Percentiles rank a stretch among this genome's conserved stretches.
phyloP scores from a whole-genome alignment of 2,329 filamentous ascomycete genomes.

The Paecilomyces sp. region DNA sequence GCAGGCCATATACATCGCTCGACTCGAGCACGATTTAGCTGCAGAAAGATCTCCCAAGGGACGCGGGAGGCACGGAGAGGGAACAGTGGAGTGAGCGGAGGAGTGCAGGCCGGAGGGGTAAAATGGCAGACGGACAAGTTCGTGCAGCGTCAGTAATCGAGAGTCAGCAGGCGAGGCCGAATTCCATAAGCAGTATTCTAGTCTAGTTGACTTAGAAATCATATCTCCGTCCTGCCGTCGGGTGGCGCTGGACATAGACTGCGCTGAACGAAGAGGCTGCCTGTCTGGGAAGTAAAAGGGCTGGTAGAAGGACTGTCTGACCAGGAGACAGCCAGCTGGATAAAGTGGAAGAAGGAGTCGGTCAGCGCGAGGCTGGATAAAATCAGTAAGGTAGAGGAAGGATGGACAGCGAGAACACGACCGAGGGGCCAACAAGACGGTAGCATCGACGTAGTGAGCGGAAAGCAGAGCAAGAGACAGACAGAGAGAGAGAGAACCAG shows the following conservation, averaged over 20 bases:
- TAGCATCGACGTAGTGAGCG: slow-evolving; percentile 9
- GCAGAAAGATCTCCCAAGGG: background rate
- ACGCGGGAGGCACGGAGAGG: background rate
- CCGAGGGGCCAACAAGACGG: background rate
- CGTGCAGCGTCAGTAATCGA: background rate
- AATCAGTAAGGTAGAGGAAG: background rate
- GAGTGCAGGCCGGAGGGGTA: background rate
- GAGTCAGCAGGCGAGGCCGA: background rate
- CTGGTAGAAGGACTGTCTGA: background rate
- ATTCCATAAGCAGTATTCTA: background rate
- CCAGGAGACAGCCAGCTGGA: background rate
- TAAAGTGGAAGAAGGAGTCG: background rate
- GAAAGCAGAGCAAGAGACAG: background rate
- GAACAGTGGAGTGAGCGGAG: background rate
- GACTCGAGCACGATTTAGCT: background rate
- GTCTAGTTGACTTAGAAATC: background rate
- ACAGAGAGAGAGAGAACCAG: background rate
- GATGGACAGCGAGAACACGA: background rate
- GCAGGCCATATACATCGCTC: background rate
- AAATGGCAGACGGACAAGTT: background rate
- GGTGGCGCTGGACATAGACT: background rate
- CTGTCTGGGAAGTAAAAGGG: background rate
- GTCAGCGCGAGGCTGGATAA: background rate
- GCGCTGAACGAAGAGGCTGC: background rate
- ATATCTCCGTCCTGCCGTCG: background rate